phyloP scores from a whole-genome alignment of 352 stramenopile genomes.

The Phytophthora vignae region DNA sequence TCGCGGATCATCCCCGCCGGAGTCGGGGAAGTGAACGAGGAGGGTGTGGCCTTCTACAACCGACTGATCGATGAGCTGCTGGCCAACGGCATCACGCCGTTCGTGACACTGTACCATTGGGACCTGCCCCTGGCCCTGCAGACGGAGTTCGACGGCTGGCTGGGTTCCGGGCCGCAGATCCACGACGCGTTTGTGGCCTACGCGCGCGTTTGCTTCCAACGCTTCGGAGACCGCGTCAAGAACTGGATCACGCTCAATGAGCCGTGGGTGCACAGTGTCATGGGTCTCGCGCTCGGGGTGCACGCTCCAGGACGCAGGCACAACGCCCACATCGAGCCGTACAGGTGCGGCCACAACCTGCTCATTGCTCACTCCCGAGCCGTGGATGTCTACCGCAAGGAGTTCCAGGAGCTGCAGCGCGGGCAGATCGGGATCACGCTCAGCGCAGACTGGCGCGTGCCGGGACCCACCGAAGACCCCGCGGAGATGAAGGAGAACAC shows the following conservation, averaged over 20 bases:
- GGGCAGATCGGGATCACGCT: slow-evolving; percentile 93
- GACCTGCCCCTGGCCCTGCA: slow-evolving; percentile 91
- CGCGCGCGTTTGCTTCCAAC: slow-evolving; percentile 89
- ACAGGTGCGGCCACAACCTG: slow-evolving; percentile 90
- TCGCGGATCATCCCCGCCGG: slow-evolving; percentile 92
- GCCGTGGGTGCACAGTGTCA: slow-evolving; percentile 84
- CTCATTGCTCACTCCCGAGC: slow-evolving; percentile 88
- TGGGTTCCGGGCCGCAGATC: slow-evolving; percentile 46
- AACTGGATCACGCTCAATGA: slow-evolving; percentile 96
- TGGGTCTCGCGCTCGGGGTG: slow-evolving; percentile 87
- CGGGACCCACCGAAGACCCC: slow-evolving; percentile 53
- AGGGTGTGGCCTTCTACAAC: slow-evolving; percentile 93
- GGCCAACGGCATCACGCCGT: slow-evolving; percentile 84
- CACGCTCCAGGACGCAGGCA: slow-evolving; percentile 80
- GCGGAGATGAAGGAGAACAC: slow-evolving; percentile 63
- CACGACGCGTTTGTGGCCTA: slow-evolving; percentile 86
- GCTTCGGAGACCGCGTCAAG: slow-evolving; percentile 93
- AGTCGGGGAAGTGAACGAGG: slow-evolving; percentile 76
- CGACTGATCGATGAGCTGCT: slow-evolving; percentile 90
- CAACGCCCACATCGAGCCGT: slow-evolving; percentile 73
- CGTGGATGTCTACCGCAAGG: slow-evolving; percentile 85
- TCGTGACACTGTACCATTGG: slow-evolving; percentile 97
- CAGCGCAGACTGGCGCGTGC: slow-evolving; percentile 91
- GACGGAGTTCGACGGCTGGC: slow-evolving; percentile 81
- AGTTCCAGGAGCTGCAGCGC: slow-evolving; percentile 74